Conservation (phyloP, 495 filamentous ascomycete genomes). For the Trichoderma virens region DNA sequence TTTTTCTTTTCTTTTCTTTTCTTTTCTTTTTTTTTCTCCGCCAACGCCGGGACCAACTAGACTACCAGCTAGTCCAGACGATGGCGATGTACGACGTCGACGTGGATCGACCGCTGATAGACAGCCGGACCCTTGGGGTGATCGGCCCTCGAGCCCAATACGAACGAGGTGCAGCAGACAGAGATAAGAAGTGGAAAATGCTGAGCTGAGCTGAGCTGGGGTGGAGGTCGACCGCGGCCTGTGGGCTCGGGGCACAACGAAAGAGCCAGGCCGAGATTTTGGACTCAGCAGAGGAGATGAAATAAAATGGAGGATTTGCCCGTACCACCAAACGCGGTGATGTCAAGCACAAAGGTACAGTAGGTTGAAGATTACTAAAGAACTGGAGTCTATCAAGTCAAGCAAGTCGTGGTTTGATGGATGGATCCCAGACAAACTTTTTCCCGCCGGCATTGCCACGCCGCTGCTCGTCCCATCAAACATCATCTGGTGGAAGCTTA, state of each 20-base stretch:
- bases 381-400: no score
- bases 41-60: no score
- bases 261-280: not conserved
- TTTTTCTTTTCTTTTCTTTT: no score
- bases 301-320: not conserved
- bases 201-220: not conserved
- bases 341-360: not conserved
- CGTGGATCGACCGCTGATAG: not conserved
- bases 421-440: not conserved
- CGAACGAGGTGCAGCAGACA: not conserved
- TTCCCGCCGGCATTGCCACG: not conserved
- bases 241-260: not conserved
- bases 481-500: not conserved
- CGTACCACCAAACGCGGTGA: not conserved
- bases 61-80: not conserved
- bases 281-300: not conserved
- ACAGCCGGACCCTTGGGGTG: not conserved
- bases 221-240: not conserved
- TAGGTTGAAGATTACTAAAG: no score
- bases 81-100: not conserved
- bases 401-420: no score
- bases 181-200: not conserved
- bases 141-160: constrained; percentile 4
- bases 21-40: no score
- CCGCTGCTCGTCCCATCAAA: not conserved